Base-by-base conservation (phyloP, 768 basidiomycete genomes). In the Neoboletus subvelutipes region DNA sequence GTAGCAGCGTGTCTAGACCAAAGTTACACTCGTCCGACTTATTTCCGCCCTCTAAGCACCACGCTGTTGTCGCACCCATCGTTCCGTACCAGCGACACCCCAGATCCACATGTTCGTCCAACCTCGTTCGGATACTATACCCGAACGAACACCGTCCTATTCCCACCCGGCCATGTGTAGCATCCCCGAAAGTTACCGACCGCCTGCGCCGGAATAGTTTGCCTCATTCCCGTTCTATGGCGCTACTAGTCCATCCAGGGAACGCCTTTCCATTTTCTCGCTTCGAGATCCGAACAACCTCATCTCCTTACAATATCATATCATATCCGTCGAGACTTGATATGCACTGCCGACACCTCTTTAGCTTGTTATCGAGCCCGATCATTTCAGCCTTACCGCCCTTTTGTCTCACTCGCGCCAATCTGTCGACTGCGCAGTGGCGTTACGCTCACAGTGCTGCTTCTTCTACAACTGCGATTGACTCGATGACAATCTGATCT, bases 401-500 rank as follows among this genome's bases (percentile, higher is more conserved):
- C 24, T 8, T 43, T 26, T n/a, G n/a, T 28, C 43, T 18, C 6
- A 22, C 4, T 1, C 26, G 18, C 18, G 17, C 31, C 29, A 47
- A 26, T 31, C 50, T 15, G 6, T 18, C 60, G 5, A 22, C 33
- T 1, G 33, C 22, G 24, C 29, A 29, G 63, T 61, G 57, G 62
- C 62, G 50, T 42, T 20, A 40, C 1, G 0, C 18, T 9, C 53
- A n/a, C n/a, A n/a, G n/a, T n/a, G 11, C 34, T 4, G 55, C 61
- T 61, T 62, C 42, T 31, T 5, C 10, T 46, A 28, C 37, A 37
- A 36, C 24, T 58, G 22, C 58, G 53, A 63, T n/a, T 57, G 52
- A 15, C 59, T 33, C 33, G 0, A 45, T 52, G 64, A 54, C 64
- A 64, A 64, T 64, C 63, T 58, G 63, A 64, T 64, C 64, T 63